Conservation (phyloP, 106 monocot species). For the Alisma plantagoaquatica region DNA sequence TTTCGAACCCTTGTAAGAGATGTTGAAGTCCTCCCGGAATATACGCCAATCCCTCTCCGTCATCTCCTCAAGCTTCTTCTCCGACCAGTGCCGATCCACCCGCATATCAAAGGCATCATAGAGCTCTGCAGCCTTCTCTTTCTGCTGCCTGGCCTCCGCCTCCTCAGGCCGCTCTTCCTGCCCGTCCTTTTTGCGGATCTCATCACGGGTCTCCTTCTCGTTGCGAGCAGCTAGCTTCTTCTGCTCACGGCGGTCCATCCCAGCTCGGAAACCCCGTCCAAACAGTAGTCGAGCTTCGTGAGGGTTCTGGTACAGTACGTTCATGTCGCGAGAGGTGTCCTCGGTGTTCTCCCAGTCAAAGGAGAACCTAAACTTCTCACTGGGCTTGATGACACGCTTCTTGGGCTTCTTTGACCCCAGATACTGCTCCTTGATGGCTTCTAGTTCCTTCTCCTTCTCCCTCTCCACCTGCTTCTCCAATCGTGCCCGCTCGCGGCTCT, state of each 20-base stretch:
- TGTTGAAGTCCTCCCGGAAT: conserved; percentile 94
- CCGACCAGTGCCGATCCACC: conserved; percentile 91
- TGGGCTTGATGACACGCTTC: conserved; percentile 94
- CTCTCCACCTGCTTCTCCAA: conserved; percentile 72
- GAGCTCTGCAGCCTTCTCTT: conserved; percentile 76
- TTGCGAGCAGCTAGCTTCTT: conserved; percentile 75
- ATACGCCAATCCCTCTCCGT: conserved; percentile 95
- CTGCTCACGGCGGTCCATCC: conserved; percentile 88
- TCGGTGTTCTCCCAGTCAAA: conserved; percentile 99
- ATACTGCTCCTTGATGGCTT: conserved; percentile 89
- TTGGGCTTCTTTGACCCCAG: conserved; percentile 94
- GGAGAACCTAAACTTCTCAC: conserved; percentile 97
- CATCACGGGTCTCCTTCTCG: conserved; percentile 81
- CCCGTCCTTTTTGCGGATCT: conserved; percentile 71
- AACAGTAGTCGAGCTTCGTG: conserved; percentile 88
- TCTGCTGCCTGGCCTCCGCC: conserved; percentile 36
- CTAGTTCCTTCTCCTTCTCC: conserved; percentile 92
- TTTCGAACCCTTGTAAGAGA: conserved; percentile 82
- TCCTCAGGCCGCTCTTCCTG: conserved; percentile 70
- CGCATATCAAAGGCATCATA: conserved; percentile 97
- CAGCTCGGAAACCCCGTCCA: conserved; percentile 84
- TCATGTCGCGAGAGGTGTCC: conserved; percentile 96
- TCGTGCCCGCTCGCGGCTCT: conserved; percentile 27
- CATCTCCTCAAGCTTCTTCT: conserved; percentile 94
- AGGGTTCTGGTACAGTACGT: conserved; percentile 80